Evolutionary conservation across 371 early-diverging fungal species (phyloP).

Genomic region (Racocetra persica): DNA sequence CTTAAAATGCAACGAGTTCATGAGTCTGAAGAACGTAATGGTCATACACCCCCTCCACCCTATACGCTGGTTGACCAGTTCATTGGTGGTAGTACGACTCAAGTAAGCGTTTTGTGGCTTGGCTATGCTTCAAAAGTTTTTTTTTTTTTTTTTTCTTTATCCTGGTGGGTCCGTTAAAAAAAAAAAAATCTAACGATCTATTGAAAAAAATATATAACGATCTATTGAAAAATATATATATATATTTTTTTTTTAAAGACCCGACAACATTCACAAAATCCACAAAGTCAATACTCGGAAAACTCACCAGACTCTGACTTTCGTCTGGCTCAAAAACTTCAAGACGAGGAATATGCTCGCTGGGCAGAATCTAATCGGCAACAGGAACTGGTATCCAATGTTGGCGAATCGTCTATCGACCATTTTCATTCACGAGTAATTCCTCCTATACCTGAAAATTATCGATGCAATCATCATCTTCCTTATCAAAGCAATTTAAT

Average conservation of each 20-base stretch:
- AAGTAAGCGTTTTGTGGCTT: neutral
- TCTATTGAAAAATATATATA: neutral
- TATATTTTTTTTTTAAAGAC: neutral
- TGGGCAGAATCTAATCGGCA: conserved; percentile 19
- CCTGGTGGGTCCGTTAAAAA: neutral
- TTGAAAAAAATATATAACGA: neutral
- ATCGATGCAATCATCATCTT: conserved; percentile 34
- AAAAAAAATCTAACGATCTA: neutral
- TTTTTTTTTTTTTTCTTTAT: neutral
- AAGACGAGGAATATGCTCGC: conserved; percentile 34
- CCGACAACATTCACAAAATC: conserved; percentile 32
- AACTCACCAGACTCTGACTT: conserved; percentile 30
- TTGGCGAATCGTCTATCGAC: neutral
- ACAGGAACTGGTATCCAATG: conserved; percentile 1
- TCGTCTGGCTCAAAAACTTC: conserved; percentile 42
- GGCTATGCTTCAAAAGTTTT: no score
- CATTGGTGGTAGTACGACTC: neutral
- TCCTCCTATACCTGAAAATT: conserved; percentile 42
- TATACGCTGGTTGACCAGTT: conserved; percentile 34
- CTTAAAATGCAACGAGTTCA: conserved; percentile 39
- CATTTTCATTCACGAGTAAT: neutral
- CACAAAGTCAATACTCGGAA: conserved; percentile 36
- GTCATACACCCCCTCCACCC: conserved; percentile 38
- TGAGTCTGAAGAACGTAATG: conserved; percentile 1
- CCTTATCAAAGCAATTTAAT: conserved; percentile 10